Conservation (phyloP, 2,329 filamentous ascomycete species). For the Paecilomyces variotii region DNA sequence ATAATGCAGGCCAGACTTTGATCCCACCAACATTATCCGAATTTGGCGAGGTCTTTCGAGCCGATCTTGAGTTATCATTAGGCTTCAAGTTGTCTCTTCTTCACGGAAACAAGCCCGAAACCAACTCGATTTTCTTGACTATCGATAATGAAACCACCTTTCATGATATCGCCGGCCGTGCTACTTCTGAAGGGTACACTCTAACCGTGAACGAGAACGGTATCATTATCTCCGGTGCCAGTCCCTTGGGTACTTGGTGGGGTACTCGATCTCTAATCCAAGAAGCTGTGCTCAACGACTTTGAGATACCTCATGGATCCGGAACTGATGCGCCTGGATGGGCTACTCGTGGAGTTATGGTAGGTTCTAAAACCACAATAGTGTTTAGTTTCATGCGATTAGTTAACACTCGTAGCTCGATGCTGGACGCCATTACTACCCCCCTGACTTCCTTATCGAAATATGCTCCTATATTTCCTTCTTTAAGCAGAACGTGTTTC, state of each 20-base stretch:
- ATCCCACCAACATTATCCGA: slow-evolving; percentile 44
- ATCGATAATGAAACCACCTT: slow-evolving; percentile 34
- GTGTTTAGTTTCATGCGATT: too few relatives aligned
- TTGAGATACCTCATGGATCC: slow-evolving; percentile 34
- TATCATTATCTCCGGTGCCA: slow-evolving; percentile 43
- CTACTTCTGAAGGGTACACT: slow-evolving; percentile 44
- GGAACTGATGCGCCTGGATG: slow-evolving; percentile 45
- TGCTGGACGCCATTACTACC: slow-evolving; percentile 46
- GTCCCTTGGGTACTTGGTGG: slow-evolving; percentile 48
- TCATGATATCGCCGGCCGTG: slow-evolving; percentile 38
- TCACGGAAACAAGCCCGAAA: slow-evolving; percentile 10
- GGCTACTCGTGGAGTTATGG: slow-evolving; percentile 39
- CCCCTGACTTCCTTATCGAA: slow-evolving; percentile 44
- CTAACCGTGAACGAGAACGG: slow-evolving; percentile 34
- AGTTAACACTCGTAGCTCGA: slow-evolving; percentile 32
- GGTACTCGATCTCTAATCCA: slow-evolving; percentile 48
- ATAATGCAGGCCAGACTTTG: slow-evolving; percentile 42
- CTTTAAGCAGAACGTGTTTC: slow-evolving; percentile 52
- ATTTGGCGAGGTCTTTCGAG: slow-evolving; percentile 42
- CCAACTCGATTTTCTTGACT: slow-evolving; percentile 39
- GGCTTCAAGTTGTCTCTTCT: slow-evolving; percentile 21
- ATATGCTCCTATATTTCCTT: slow-evolving; percentile 51
- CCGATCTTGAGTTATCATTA: slow-evolving; percentile 24
- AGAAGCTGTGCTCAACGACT: slow-evolving; percentile 33
- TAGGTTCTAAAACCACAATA: slow-evolving; percentile 6